A percentile compares a stretch with the other conserved stretches of the same genome.
These are phyloP conservation scores for Musa balbisiana DNA, from an alignment of 202 grass and related monocot species.

Conservation along the genomic window DNA sequence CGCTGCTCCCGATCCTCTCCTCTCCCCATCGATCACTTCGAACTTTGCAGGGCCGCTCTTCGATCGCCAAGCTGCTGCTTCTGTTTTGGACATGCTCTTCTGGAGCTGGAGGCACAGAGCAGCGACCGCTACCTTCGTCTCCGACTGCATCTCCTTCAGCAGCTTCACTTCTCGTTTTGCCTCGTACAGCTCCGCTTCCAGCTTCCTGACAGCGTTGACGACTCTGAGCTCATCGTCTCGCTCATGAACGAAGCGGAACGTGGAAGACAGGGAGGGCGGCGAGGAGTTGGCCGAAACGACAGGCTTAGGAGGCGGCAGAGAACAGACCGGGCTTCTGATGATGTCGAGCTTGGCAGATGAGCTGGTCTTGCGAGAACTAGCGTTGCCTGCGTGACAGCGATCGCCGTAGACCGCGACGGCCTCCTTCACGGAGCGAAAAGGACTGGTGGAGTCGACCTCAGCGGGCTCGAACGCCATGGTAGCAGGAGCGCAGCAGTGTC, in stretches of 20 bases:
- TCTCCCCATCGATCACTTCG: conserved; percentile 1
- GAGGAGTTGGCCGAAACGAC: not conserved
- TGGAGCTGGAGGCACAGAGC: not conserved
- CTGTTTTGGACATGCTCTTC: not conserved
- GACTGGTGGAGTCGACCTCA: conserved; percentile 47
- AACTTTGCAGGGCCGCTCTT: conserved; percentile 3
- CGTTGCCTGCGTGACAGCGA: conserved; percentile 6
- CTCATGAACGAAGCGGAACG: not conserved
- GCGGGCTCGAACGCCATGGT: not conserved
- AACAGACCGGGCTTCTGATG: not conserved
- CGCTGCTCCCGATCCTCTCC: conserved; percentile 19
- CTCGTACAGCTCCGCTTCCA: not conserved
- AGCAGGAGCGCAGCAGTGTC: not conserved
- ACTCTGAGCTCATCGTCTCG: not conserved
- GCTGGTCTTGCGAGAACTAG: not conserved
- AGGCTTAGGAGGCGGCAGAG: not conserved
- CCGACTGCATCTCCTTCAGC: conserved; percentile 1
- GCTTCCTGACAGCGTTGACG: not conserved
- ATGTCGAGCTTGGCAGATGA: conserved; percentile 1
- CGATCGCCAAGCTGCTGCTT: not conserved
- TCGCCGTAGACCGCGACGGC: conserved; percentile 42
- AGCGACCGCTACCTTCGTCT: not conserved
- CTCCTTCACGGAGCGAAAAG: conserved; percentile 55
- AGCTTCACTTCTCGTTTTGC: not conserved
- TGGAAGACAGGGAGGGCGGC: not conserved